Evolutionary conservation across 148 eudicot species (phyloP).

Genomic region (Persicaria tinctoria): DNA sequence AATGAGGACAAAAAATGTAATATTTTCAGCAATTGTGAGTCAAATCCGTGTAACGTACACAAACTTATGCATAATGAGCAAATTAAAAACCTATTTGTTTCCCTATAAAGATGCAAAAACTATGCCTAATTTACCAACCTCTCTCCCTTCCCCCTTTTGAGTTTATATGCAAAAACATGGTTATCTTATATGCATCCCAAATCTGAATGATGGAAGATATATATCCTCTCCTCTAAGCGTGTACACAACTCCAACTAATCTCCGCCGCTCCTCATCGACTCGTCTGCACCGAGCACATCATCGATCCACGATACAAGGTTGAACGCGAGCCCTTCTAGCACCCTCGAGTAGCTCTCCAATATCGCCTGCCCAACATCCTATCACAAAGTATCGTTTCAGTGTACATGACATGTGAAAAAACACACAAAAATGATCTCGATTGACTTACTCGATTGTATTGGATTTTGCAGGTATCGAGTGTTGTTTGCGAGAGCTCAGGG

Average conservation of each 20-base stretch:
- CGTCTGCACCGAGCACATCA: slow-evolving; percentile 77
- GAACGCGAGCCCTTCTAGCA: slow-evolving; percentile 87
- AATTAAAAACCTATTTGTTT: no score
- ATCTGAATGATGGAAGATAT: background rate
- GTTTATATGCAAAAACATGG: background rate
- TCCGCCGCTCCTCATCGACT: slow-evolving; percentile 40
- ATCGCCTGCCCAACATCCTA: slow-evolving; percentile 97
- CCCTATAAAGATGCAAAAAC: no score
- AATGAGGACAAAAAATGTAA: no score
- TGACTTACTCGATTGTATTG: slow-evolving; percentile 65
- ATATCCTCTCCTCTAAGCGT: background rate
- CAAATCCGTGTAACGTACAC: no score
- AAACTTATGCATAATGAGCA: no score
- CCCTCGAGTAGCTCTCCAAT: slow-evolving; percentile 95
- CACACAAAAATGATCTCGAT: background rate
- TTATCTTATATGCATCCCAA: background rate
- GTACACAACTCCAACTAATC: background rate
- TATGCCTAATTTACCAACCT: no score
- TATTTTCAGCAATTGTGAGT: no score
- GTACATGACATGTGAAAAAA: background rate
- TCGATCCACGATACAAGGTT: slow-evolving; percentile 85
- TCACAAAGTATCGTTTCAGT: background rate
- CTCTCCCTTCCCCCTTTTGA: no score
- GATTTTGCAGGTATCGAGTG: slow-evolving; percentile 86
- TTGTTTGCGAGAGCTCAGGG: slow-evolving; percentile 92